Base-by-base conservation (phyloP, 768 basidiomycete species). In the Rhodotorula taiwanensis region DNA sequence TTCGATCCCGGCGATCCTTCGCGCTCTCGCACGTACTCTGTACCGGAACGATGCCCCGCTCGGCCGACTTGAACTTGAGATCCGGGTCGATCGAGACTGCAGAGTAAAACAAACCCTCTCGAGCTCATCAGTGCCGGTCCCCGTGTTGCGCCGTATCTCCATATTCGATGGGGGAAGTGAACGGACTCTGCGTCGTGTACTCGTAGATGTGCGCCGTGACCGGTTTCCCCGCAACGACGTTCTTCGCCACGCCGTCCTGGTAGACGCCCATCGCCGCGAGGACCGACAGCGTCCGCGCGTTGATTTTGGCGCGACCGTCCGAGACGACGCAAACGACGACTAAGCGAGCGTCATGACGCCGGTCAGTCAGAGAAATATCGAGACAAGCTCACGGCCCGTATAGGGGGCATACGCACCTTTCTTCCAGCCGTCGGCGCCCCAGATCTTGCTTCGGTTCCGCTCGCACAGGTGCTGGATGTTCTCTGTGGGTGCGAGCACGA, bases 371-470 rank as follows among this genome's bases (percentile, higher is more conserved):
- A n/a, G n/a, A n/a, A n/a, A n/a, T n/a, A n/a, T n/a, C n/a, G n/a
- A n/a, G n/a, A n/a, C n/a, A n/a, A n/a, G n/a, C n/a, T n/a, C n/a
- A n/a, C n/a, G n/a, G n/a, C n/a, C n/a, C n/a, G n/a, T 6, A 27
- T 18, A 25, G 36, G 90, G 70, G 93, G 85, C 72, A 88, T 4
- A 58, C 69, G 47, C 21, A 76, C 77, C 63, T 80, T 95, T 97
- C 80, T 97, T 93, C 94, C 94, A 98, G 2, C 91, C 91, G 0
- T 95, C 92, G 74, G 87, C 87, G 1, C 92, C 93, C 94, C 94
- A 98, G 7, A 88, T 95, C 80, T 89, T 92, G 70, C 85, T 87
- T 52, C 88, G 79, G 49, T 87, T 86, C 27, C 93, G 80, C 69
- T 85, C 88, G 73, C 88, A 90, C 64, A 97, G 75, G 75, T 94